A percentile compares a stretch with the other conserved stretches of the same genome.
phyloP scores from a whole-genome alignment of 345 rosid species.

The Pelargonium nanum region DNA sequence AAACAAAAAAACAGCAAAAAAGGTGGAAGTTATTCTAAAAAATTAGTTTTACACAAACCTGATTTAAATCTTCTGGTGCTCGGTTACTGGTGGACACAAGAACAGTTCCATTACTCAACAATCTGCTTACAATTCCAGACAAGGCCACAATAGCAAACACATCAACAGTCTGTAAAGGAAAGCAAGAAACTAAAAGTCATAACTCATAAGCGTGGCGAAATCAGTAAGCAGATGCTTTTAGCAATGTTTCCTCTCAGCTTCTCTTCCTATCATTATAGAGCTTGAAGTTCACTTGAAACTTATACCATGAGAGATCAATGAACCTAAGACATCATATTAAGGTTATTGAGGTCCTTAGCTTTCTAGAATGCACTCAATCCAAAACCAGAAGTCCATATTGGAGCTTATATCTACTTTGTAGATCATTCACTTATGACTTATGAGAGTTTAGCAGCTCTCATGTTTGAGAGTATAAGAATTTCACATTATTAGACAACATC shows the following conservation, averaged over 20 bases:
- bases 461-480: not conserved
- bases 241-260: too few relatives aligned
- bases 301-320: too few relatives aligned
- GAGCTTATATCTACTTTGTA: not conserved
- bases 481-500: not conserved
- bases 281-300: too few relatives aligned
- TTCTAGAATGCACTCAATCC: too few relatives aligned
- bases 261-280: too few relatives aligned
- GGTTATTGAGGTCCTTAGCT: too few relatives aligned
- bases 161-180: conserved; percentile 73
- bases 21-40: not conserved
- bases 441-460: not conserved
- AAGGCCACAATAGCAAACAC: conserved; percentile 96
- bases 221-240: conserved; percentile 3
- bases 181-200: conserved; percentile 20
- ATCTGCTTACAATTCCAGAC: conserved; percentile 96
- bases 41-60: conserved; percentile 28
- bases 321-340: too few relatives aligned
- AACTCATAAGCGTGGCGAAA: conserved; percentile 8
- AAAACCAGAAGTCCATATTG: too few relatives aligned
- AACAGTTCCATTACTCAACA: conserved; percentile 74
- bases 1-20: not conserved
- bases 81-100: conserved; percentile 92
- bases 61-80: conserved; percentile 81
- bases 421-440: not conserved